Evolutionary conservation across 805 yeast genomes (phyloP), one percentile per base, ranked within the genome.

Genomic region (Candida bentonensis): DNA sequence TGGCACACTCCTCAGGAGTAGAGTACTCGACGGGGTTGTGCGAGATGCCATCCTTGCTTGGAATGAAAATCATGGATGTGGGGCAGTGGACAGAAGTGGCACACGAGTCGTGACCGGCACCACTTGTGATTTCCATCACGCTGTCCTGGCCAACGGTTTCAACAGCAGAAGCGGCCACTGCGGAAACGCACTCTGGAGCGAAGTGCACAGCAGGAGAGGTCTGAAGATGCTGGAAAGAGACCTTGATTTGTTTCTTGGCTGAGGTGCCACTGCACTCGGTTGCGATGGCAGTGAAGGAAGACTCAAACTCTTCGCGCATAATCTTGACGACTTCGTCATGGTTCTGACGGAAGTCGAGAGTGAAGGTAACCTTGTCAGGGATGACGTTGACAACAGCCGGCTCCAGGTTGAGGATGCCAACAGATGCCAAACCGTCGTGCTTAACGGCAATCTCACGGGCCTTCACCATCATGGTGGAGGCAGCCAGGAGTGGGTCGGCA

Each of bases 21-120:
- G 79, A 68, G 55, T 76, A 79, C 52, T 80, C 87, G 44, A 68
- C 72, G 7, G 79, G 81, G 57, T 77, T 78, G 57, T 80, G 87
- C 22, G 78, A 70, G 30, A 79, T 65, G 21, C 86, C 86, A 53
- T 75, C 79, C 50, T 63, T 71, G 23, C 80, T 72, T 4, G 88
- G 87, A 52, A 79, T 75, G 56, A 80, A 80, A 26, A 80, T 73
- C 86, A 80, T 80, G 1, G 84, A 73, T 0, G 87, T 79, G 34
- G 88, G 87, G 34, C 74, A 70, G 40, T 68, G 65, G 3, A 62
- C 52, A 5, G 74, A 67, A 1, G 81, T 75, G 21, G 72, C 68
- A 51, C 84, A 77, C 4, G 83, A 76, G 54, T 80, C 88, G 51
- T 80, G 88, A 9, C 83, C 85, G 3, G 87, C 85, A 23, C 88